Evolutionary conservation across 2,329 filamentous ascomycete species (phyloP).

Genomic region (Phialophora tarda): DNA sequence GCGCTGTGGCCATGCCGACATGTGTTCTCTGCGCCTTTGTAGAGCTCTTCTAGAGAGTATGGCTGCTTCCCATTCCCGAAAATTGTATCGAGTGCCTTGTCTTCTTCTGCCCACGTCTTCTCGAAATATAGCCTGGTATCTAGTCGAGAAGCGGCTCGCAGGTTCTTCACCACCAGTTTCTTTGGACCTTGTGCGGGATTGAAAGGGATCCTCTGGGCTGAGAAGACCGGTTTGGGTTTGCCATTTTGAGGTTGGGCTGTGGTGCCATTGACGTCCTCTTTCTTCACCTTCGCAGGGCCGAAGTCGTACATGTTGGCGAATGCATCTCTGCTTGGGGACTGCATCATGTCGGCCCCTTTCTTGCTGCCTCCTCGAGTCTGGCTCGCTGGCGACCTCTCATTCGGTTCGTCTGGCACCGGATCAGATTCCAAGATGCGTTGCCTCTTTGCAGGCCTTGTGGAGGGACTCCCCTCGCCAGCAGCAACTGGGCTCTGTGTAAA

Average conservation of each 20-base stretch:
- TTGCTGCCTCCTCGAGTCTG: slow-evolving; percentile 20
- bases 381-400: slow-evolving; percentile 18
- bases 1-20: slow-evolving; percentile 78
- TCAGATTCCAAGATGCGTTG: slow-evolving; percentile 34
- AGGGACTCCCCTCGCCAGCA: slow-evolving; percentile 21
- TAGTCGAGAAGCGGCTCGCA: slow-evolving; percentile 68
- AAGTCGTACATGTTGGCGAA: slow-evolving; percentile 62
- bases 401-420: slow-evolving; percentile 30
- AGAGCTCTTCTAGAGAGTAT: slow-evolving; percentile 86
- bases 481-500: slow-evolving; percentile 25
- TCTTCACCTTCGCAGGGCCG: slow-evolving; percentile 47
- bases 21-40: slow-evolving; percentile 87
- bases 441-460: slow-evolving; percentile 32
- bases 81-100: slow-evolving; percentile 73
- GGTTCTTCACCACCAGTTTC: slow-evolving; percentile 92
- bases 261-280: slow-evolving; percentile 49
- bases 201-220: slow-evolving; percentile 56
- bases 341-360: slow-evolving; percentile 28
- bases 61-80: slow-evolving; percentile 68
- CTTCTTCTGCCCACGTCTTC: slow-evolving; percentile 74
- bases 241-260: slow-evolving; percentile 38
- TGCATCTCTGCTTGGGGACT: slow-evolving; percentile 39
- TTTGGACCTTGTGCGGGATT: slow-evolving; percentile 78
- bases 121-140: slow-evolving; percentile 79
- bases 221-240: slow-evolving; percentile 43